These are phyloP conservation scores for Bruguiera parviflora DNA, from an alignment of 345 rosid species.

Conservation along the genomic window DNA sequence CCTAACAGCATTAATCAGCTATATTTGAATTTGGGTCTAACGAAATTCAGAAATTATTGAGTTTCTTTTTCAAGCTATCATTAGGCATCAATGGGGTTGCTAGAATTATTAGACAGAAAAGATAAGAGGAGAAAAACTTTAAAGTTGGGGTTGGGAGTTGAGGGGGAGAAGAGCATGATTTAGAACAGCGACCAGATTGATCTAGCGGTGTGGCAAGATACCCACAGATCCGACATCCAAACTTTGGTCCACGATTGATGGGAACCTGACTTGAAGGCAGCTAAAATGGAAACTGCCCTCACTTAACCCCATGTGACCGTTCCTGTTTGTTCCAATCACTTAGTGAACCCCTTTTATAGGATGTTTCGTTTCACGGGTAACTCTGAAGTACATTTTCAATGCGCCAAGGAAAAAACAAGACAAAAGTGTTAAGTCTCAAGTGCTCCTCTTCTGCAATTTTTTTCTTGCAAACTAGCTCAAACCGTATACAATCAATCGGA, in stretches of 20 bases:
- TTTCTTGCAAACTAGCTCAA: too few relatives aligned
- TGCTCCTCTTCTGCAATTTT: neutral
- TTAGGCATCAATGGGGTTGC: neutral
- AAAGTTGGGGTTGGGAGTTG: neutral
- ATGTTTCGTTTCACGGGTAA: conserved; percentile 17
- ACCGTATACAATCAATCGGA: too few relatives aligned
- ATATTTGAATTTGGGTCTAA: conserved; percentile 1
- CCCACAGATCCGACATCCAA: conserved; percentile 25
- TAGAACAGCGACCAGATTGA: neutral
- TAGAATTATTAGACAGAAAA: neutral
- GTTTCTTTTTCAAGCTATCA: conserved; percentile 12
- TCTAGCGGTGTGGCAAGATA: neutral
- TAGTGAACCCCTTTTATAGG: conserved; percentile 13
- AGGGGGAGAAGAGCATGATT: neutral
- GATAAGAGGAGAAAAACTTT: too few relatives aligned
- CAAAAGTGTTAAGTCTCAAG: neutral
- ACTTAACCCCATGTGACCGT: conserved; percentile 48
- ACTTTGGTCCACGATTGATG: conserved; percentile 34
- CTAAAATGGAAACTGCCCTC: conserved; percentile 36
- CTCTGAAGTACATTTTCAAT: too few relatives aligned
- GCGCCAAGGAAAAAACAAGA: too few relatives aligned
- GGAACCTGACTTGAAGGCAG: conserved; percentile 40
- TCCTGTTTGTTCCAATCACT: conserved; percentile 36
- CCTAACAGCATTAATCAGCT: conserved; percentile 3
- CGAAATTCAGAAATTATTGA: neutral